Conservation (phyloP, 163 green algal genomes). For the Scenedesmus sp. region DNA sequence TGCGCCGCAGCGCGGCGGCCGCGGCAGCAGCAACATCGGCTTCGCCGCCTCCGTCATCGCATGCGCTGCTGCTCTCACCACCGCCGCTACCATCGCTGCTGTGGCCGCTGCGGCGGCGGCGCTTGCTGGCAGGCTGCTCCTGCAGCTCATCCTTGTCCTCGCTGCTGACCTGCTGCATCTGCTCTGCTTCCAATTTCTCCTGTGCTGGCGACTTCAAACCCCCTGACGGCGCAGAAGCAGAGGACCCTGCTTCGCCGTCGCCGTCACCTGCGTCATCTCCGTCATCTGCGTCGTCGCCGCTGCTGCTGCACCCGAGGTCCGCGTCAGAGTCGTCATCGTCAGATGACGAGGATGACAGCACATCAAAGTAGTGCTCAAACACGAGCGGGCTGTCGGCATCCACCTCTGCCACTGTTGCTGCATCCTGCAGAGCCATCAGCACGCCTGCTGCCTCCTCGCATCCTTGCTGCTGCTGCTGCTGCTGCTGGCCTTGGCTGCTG, state of each 20-base stretch:
- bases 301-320: background rate
- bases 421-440: background rate
- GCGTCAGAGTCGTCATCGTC: background rate
- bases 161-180: background rate
- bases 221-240: background rate
- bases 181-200: background rate
- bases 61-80: background rate
- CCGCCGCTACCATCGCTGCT: background rate
- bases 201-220: background rate
- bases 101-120: background rate
- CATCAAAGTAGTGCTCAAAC: conserved; percentile 8
- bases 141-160: background rate
- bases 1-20: background rate
- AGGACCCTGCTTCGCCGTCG: background rate
- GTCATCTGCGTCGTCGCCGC: background rate
- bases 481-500: background rate
- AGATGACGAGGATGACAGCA: conserved; percentile 6
- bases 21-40: too few relatives aligned
- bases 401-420: background rate
- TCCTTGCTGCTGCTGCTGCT: background rate
- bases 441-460: background rate
- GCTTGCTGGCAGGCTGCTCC: background rate
- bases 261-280: background rate
- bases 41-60: background rate
- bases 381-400: background rate